Evolutionary conservation across 2,329 filamentous ascomycete genomes (phyloP), one percentile per base, ranked within the genome.

Genomic region (Hymenoscyphus albidus): DNA sequence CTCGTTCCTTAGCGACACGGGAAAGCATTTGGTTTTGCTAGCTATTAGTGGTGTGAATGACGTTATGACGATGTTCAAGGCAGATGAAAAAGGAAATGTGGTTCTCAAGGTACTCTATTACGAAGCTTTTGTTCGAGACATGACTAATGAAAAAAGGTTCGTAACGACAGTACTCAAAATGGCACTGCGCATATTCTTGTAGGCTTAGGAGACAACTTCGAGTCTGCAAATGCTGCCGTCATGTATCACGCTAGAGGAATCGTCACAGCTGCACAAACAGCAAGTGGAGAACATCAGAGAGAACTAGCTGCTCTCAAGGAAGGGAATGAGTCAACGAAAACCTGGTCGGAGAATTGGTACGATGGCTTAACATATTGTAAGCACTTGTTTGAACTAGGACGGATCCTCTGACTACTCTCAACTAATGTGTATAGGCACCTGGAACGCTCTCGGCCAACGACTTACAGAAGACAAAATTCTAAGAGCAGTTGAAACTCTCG

Each of bases 381-480:
- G 72, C 55, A 14, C 2, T 56, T 13, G 27, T 35, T 13, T 12
- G 14, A 16, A 35, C 54, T 38, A 18, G 59, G 22, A 27, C 16
- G 18, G 57, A 2, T n/a, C 12, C 14, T 39, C 16, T 3, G 40
- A 2, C 16, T 14, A 9, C 14, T 42, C 9, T 35, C 18, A 27
- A 31, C 12, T 35, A 32, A 62, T 61, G 14, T 39, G 18, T 31
- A 14, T 44, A 87, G 85, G 85, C 75, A 99, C 95, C 0, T 99
- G 95, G 95, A 99, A 98, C 74, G 90, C 88, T 0, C 81, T 99
- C 0, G 95, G 95, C 0, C 92, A 96, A 71, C 80, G 88, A 56
- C 81, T 99, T 40, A 95, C 88, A 0, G 91, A 94, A 66, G 82
- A 91, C 22, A 96, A 92, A 71, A 85, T 99, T 14, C 80, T 93